Evolutionary conservation across 1,284 basidiomycete species (phyloP).

Genomic region (Cryptococcus sp.): DNA sequence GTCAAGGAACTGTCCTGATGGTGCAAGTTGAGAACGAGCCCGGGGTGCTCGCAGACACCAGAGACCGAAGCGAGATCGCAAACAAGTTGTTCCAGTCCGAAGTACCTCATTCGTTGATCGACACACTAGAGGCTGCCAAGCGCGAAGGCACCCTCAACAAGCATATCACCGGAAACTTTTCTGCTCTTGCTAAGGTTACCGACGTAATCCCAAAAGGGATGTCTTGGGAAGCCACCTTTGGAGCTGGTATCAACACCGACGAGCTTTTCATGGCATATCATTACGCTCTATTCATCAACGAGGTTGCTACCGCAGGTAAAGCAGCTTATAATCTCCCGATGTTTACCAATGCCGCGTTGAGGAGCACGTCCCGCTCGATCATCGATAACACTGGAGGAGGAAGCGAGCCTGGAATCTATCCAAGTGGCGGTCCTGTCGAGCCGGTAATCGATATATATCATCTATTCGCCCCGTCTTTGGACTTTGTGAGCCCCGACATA

Average conservation of each 20-base stretch:
- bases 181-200: neutral
- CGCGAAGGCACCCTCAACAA: constrained; percentile 1
- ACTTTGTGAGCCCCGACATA: constrained; percentile 6
- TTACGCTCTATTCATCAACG: constrained; percentile 10
- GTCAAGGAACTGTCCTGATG: constrained; percentile 12
- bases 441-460: constrained; percentile 11
- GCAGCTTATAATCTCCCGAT: constrained; percentile 7
- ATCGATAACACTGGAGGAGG: constrained; percentile 5
- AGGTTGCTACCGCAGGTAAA: constrained; percentile 10
- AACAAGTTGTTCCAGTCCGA: neutral
- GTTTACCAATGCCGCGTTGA: constrained; percentile 13
- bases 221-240: constrained; percentile 7
- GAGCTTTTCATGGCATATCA: constrained; percentile 21
- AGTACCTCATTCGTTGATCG: constrained; percentile 2
- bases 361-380: neutral
- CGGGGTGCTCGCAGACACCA: constrained; percentile 8
- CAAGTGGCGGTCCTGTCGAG: constrained; percentile 13
- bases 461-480: constrained; percentile 2
- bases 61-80: constrained; percentile 7
- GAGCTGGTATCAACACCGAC: constrained; percentile 5
- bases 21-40: constrained; percentile 18
- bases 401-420: constrained; percentile 8
- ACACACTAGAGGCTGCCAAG: neutral
- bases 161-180: neutral
- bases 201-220: neutral